Evolutionary conservation across 73 alveolate genomes (phyloP).

Genomic region (Paraurostyla sp.): DNA sequence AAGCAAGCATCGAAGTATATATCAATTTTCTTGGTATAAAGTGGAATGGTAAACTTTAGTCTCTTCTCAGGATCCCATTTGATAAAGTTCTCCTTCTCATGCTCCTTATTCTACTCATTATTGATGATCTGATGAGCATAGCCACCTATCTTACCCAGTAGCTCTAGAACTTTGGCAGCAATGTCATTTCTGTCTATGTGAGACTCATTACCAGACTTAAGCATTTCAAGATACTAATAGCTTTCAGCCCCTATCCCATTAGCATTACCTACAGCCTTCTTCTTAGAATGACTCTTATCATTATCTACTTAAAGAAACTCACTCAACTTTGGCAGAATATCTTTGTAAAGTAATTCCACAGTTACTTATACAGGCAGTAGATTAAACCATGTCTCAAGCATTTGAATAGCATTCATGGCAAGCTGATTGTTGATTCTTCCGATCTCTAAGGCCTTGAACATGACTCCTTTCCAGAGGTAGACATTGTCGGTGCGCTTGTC

Average conservation of each 20-base stretch:
- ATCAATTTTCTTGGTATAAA: conserved; percentile 85
- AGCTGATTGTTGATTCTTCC: conserved; percentile 54
- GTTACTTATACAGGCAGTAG: conserved; percentile 55
- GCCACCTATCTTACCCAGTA: conserved; percentile 95
- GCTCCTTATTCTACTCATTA: conserved; percentile 75
- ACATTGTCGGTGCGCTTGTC: conserved; percentile 40
- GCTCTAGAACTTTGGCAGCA: conserved; percentile 78
- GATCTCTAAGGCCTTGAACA: conserved; percentile 47
- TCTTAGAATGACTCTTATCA: conserved; percentile 11
- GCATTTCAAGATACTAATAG: conserved; percentile 62
- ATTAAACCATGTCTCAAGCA: conserved; percentile 68
- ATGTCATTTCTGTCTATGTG: conserved; percentile 62
- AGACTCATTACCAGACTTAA: conserved; percentile 63
- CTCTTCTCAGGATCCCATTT: conserved; percentile 91
- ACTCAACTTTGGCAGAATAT: conserved; percentile 60
- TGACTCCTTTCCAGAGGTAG: conserved; percentile 45
- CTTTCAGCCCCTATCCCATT: conserved; percentile 28
- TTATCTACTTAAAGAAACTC: conserved; percentile 59
- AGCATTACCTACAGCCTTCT: background rate
- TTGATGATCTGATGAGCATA: conserved; percentile 84
- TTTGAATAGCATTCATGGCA: conserved; percentile 43
- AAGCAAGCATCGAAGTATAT: conserved; percentile 85
- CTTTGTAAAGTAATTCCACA: conserved; percentile 47
- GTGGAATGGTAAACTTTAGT: conserved; percentile 88
- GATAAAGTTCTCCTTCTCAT: conserved; percentile 76